Percentiles rank a stretch among this genome's conserved stretches.
phyloP scores from a whole-genome alignment of 345 rosid species.

The Citrus glauca region DNA sequence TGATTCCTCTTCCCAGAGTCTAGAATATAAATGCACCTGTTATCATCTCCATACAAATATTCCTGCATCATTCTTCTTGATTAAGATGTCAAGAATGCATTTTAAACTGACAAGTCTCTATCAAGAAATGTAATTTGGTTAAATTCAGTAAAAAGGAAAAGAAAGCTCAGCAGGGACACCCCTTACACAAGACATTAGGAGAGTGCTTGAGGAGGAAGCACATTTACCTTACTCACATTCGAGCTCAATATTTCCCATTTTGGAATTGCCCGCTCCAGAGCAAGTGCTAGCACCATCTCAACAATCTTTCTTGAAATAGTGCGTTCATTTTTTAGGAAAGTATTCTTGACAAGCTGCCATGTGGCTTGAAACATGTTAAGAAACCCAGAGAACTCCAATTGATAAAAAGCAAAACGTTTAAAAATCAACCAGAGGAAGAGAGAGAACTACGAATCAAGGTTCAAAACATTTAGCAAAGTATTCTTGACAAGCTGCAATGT shows the following conservation, averaged over 20 bases:
- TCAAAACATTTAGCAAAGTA: constrained; percentile 13
- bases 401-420: not conserved
- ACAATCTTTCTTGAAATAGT: constrained; percentile 24
- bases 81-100: not conserved
- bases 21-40: not conserved
- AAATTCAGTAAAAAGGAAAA: not conserved
- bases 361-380: not conserved
- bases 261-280: constrained; percentile 29
- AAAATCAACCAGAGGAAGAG: not conserved
- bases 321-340: constrained; percentile 25
- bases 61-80: not conserved
- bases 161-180: not conserved
- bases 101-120: not conserved
- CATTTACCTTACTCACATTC: constrained; percentile 24
- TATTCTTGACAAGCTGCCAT: constrained; percentile 25
- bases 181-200: not conserved
- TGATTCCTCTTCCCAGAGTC: not conserved
- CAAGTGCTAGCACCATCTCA: constrained; percentile 28
- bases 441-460: not conserved
- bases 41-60: not conserved
- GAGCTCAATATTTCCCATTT: constrained; percentile 33
- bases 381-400: not conserved
- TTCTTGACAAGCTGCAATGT: constrained; percentile 23
- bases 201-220: not conserved
- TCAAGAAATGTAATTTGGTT: not conserved